phyloP scores from a whole-genome alignment of 345 rosid genomes.

The Acer yangbiense region DNA sequence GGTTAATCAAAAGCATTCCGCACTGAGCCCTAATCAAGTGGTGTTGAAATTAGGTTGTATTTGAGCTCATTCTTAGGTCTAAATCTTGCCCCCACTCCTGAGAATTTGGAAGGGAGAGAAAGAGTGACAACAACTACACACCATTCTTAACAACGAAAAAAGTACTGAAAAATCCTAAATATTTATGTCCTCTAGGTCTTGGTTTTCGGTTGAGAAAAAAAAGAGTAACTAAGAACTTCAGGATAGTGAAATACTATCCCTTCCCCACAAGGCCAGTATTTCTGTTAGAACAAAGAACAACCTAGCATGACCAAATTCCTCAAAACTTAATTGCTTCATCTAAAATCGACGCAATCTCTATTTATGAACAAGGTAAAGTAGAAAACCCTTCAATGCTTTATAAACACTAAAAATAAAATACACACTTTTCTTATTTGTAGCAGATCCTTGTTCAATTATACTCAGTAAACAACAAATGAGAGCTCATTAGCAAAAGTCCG shows the following conservation, averaged over 20 bases:
- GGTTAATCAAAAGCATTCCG: neutral
- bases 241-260: no score
- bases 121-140: neutral
- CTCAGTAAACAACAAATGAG: neutral
- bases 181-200: neutral
- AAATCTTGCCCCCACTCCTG: neutral
- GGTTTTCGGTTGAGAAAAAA: neutral
- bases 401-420: neutral
- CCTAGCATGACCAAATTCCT: neutral
- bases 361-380: neutral
- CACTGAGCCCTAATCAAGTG: neutral
- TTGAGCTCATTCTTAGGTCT: neutral
- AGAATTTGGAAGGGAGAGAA: neutral
- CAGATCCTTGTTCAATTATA: neutral
- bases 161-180: neutral
- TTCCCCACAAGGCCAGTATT: neutral
- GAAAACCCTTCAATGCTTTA: neutral
- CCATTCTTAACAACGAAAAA: neutral
- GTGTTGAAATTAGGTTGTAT: neutral
- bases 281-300: neutral
- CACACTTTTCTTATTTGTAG: neutral
- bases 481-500: neutral
- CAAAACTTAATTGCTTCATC: neutral
- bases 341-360: neutral
- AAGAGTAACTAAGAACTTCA: no score